Evolutionary conservation across 176 grass and related monocot genomes (phyloP), one percentile per base, ranked within the genome.

Genomic region (maize (Zea mays)): DNA sequence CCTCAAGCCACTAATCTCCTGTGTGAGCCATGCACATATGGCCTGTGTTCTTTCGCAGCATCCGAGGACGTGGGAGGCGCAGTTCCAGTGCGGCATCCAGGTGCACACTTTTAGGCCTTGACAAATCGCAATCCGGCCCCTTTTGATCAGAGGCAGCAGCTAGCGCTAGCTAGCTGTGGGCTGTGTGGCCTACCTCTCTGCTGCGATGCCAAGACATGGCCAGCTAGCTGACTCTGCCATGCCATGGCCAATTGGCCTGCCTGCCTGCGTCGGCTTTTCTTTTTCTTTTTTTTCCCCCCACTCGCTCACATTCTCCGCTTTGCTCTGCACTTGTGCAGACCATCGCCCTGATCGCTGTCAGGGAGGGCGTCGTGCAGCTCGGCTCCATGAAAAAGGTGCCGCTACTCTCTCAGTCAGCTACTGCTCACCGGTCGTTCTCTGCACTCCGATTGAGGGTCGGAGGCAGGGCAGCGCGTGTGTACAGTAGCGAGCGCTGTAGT

Each of bases 1-100:
- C 3, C 56, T 27, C 43, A 11, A 61, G 7, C 1, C 52, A 2
- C 45, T 40, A 10, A 59, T 64, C 39, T n/a, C n/a, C n/a, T n/a
- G n/a, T 69, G 27, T 39, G 56, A 65, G 54, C 58, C 58, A 61
- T 27, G 27, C 27, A 21, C 4, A 17, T 14, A 17, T 71, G 66
- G 19, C 20, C 52, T 67, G 10, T 49, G 15, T 59, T 45, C 2
- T 54, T 38, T 72, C 72, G 61, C 89, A 99, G 96, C 88, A 89
- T 76, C 96, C 96, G 79, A 99, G 92, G 85, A 99, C 96, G 81
- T 96, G 96, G 92, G 96, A 99, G 61, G 90, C 92, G 78, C 96
- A 99, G 84, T 99, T 95, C 84, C 90, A 95, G 85, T 90, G 88
- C 21, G 96, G 92, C 36, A 84, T 99, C 71, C 79, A 95, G 92